A percentile compares a stretch with the other conserved stretches of the same genome.
phyloP scores from a whole-genome alignment of 148 eudicot genomes.

The Selenicereus undatus region DNA sequence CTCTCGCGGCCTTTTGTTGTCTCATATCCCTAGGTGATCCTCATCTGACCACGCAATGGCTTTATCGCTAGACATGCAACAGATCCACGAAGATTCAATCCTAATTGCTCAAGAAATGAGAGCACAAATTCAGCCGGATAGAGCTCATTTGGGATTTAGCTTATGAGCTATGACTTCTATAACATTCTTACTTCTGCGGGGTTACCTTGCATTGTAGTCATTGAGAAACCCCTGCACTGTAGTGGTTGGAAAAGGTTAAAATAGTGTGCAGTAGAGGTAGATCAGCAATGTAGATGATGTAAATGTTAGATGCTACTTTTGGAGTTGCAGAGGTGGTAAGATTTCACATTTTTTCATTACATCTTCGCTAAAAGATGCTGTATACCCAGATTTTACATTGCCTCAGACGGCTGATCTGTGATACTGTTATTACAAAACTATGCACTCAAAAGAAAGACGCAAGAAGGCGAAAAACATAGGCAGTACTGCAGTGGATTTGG shows the following conservation, averaged over 20 bases:
- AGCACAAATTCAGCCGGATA: neutral
- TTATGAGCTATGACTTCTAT: neutral
- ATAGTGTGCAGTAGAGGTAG: neutral
- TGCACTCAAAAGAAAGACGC: neutral
- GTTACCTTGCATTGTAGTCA: neutral
- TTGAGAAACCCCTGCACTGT: neutral
- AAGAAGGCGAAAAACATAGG: neutral
- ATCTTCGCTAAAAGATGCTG: neutral
- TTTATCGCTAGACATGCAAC: neutral
- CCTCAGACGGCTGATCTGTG: neutral
- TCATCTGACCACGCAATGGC: neutral
- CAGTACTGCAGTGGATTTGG: neutral
- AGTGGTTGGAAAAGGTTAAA: neutral
- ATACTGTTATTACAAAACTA: neutral
- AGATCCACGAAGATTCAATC: neutral
- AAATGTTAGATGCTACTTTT: neutral
- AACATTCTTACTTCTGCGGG: neutral
- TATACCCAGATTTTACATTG: neutral
- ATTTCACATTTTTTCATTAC: neutral
- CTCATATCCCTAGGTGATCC: slow-evolving; percentile 55
- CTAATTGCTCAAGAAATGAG: neutral
- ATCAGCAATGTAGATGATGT: neutral
- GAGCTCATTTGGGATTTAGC: neutral
- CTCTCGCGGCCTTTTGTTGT: slow-evolving; percentile 45
- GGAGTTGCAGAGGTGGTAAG: no score